Conservation (phyloP, 2,329 filamentous ascomycete genomes). For the Aspergillus chevalieri region DNA sequence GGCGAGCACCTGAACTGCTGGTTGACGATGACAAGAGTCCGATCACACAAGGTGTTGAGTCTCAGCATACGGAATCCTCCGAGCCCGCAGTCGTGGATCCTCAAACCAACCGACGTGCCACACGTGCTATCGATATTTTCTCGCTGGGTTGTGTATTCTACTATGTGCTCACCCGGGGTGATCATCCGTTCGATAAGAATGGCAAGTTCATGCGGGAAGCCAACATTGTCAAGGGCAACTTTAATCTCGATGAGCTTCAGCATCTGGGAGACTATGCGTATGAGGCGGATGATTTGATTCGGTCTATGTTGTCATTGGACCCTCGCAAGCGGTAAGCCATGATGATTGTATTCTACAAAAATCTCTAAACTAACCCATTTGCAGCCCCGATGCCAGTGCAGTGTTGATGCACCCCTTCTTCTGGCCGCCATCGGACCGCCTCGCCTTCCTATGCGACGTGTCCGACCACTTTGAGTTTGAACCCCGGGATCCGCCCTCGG, state of each 20-base stretch:
- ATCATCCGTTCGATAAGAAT: constrained; percentile 89
- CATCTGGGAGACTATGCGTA: constrained; percentile 74
- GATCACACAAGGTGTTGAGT: constrained; percentile 23
- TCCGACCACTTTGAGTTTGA: constrained; percentile 97
- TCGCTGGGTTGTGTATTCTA: constrained; percentile 97
- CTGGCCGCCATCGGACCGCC: constrained; percentile 81
- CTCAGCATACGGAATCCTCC: constrained; percentile 38
- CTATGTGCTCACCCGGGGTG: constrained; percentile 90
- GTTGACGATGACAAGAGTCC: constrained; percentile 65
- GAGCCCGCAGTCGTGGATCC: constrained; percentile 50
- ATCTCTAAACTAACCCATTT: background rate
- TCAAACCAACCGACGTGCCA: constrained; percentile 68
- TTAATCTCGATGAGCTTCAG: constrained; percentile 64
- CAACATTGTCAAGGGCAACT: constrained; percentile 89
- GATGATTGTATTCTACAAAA: background rate
- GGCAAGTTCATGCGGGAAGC: constrained; percentile 93
- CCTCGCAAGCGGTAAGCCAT: constrained; percentile 50
- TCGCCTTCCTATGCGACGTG: constrained; percentile 90
- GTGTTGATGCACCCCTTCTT: constrained; percentile 95
- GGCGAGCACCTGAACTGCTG: constrained; percentile 91
- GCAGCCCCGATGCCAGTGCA: constrained; percentile 62
- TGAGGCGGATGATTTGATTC: constrained; percentile 82
- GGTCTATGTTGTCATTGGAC: constrained; percentile 66
- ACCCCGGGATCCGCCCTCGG: constrained; percentile 71
- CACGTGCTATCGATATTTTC: constrained; percentile 95